phyloP scores from a whole-genome alignment of 495 filamentous ascomycete genomes.

The Xylaria acuta region DNA sequence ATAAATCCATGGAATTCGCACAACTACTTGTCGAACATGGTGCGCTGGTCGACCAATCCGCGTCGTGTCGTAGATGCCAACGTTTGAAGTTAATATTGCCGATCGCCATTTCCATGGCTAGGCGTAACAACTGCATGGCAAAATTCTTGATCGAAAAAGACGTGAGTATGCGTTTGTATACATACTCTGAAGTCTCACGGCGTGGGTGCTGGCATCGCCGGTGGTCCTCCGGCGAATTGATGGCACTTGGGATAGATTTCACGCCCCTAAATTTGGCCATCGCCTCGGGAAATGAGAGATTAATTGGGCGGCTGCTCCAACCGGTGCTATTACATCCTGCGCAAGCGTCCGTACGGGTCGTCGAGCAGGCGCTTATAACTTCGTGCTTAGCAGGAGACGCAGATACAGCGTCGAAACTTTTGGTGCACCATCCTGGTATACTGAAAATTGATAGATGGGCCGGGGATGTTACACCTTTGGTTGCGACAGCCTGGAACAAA shows the following conservation, averaged over 20 bases:
- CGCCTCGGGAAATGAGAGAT: neutral
- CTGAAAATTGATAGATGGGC: neutral
- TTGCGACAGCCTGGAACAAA: slow-evolving; percentile 10
- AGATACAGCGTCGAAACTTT: neutral
- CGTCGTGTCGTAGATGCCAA: neutral
- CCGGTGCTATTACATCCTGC: neutral
- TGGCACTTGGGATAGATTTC: too few species aligned
- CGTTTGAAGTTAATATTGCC: neutral
- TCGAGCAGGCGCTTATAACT: neutral
- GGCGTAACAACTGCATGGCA: neutral
- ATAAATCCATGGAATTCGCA: neutral
- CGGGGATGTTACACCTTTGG: neutral
- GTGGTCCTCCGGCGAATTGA: too few species aligned
- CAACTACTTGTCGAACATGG: slow-evolving; percentile 1
- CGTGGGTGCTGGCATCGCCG: too few species aligned
- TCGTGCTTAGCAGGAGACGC: neutral
- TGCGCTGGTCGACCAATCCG: neutral
- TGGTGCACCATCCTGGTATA: neutral
- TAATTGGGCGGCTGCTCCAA: neutral
- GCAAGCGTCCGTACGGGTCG: neutral
- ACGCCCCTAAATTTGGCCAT: neutral
- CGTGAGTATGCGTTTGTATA: neutral
- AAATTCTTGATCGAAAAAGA: neutral
- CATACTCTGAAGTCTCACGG: neutral
- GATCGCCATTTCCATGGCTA: neutral